Evolutionary conservation across 805 yeast genomes (phyloP).

Genomic region (Zygosaccharomyces bisporus): DNA sequence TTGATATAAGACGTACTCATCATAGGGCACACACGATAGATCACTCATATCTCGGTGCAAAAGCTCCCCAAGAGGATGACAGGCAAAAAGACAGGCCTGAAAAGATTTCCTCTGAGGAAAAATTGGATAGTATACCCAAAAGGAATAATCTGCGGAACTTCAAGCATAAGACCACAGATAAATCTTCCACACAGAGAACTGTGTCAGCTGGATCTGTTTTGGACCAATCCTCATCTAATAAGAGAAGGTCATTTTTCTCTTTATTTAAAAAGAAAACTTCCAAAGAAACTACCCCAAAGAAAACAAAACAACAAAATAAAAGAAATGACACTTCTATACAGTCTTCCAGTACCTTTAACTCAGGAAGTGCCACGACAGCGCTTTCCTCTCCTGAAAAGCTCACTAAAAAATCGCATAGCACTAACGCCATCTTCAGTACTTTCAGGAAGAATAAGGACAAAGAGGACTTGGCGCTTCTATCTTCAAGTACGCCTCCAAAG

Average conservation of each 20-base stretch:
- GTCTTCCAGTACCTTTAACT: constrained; percentile 19
- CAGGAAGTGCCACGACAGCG: constrained; percentile 9
- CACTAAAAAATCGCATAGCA: constrained; percentile 30
- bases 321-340: constrained; percentile 12
- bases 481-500: constrained; percentile 2
- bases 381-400: constrained; percentile 21
- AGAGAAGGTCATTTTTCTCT: constrained; percentile 28
- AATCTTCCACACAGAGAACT: constrained; percentile 13
- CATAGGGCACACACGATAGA: not conserved
- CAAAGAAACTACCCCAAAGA: constrained; percentile 5
- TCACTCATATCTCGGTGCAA: not conserved
- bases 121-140: not conserved
- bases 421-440: constrained; percentile 29
- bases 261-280: constrained; percentile 30
- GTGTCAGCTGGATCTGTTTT: constrained; percentile 13
- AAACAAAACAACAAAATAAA: not conserved
- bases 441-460: constrained; percentile 23
- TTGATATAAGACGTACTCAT: not conserved
- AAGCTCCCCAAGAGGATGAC: not conserved
- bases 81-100: not conserved
- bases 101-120: not conserved
- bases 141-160: constrained; percentile 11
- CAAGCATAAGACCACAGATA: constrained; percentile 1
- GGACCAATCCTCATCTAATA: constrained; percentile 10
- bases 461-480: constrained; percentile 2